Evolutionary conservation across 73 alveolate species (phyloP), one percentile per base, ranked within the genome.

Genomic region (Stentor roeselii): DNA sequence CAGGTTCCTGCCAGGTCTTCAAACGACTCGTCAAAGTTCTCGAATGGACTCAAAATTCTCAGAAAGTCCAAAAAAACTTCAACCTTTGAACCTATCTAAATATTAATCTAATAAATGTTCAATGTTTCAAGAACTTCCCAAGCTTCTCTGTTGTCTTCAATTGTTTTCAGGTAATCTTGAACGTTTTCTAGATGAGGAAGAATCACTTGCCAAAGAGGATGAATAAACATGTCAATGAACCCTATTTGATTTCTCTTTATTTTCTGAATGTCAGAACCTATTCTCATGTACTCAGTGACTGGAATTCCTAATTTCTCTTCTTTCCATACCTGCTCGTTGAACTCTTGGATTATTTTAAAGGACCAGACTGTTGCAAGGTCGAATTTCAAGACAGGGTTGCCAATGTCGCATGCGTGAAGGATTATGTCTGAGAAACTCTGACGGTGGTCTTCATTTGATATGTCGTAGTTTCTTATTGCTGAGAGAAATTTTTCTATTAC

Each of bases 401-500:
- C 38, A 15, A 67, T 31, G 32, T 67, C 82, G 11, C 37, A 15
- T 0, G 82, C 11, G 32, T 67, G 82, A 15, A 67, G 15, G 11
- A 67, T 15, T 2, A 15, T 31, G 15, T 67, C 82, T 50, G 32
- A 27, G n/a, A 67, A 15, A 30, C 27, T n/a, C 77, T 67, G 38
- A 1, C 42, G n/a, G 21, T 67, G 82, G 15, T 84, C 85, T 2
- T 88, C 93, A 21, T 76, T 75, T 37, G 40, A 60, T 14, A 76
- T 84, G 40, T 59, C 75, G 61, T 75, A 83, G 3, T 75, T 78
- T 11, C 76, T 88, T 11, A 87, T 60, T 30, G 39, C 84, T 0
- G 60, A 82, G 83, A 78, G 78, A 0, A 76, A 78, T 36, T 75
- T 76, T 58, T 82, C 88, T 37, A 88, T 75, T 0, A 83, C 90